Evolutionary conservation across 2,329 filamentous ascomycete genomes (phyloP).

Genomic region (Pseudogymnoascus sp.): DNA sequence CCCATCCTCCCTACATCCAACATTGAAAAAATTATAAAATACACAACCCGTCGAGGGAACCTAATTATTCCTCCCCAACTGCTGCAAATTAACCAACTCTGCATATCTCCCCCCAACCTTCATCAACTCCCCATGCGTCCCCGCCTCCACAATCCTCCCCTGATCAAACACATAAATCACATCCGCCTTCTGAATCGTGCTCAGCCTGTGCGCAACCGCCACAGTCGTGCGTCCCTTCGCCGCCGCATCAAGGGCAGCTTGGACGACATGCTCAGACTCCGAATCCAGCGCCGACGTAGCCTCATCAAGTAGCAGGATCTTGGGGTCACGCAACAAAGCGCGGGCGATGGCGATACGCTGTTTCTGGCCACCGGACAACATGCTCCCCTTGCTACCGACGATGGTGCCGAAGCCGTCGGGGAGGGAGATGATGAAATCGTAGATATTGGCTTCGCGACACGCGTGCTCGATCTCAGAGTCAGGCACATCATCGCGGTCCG

Average conservation of each 20-base stretch:
- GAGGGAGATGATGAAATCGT: conserved; percentile 80
- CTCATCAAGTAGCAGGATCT: conserved; percentile 76
- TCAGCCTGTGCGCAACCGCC: conserved; percentile 84
- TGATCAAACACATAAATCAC: conserved; percentile 95
- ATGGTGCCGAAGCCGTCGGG: conserved; percentile 80
- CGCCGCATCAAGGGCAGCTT: conserved; percentile 72
- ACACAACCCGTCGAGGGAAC: background rate
- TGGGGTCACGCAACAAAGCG: conserved; percentile 82
- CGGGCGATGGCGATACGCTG: conserved; percentile 87
- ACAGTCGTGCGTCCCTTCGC: conserved; percentile 84
- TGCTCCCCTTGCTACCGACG: conserved; percentile 77
- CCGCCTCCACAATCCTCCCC: conserved; percentile 75
- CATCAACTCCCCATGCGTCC: conserved; percentile 69
- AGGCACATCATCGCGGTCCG: conserved; percentile 54
- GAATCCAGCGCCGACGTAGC: conserved; percentile 71
- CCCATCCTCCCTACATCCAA: background rate
- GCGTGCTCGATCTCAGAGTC: conserved; percentile 69
- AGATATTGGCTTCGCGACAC: conserved; percentile 85
- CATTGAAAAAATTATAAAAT: background rate
- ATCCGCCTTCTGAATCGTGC: conserved; percentile 90
- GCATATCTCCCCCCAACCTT: conserved; percentile 62
- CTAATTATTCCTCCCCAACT: conserved; percentile 49
- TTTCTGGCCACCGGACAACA: conserved; percentile 87
- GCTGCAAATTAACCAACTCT: conserved; percentile 74
- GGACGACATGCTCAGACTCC: conserved; percentile 71